Evolutionary conservation across 1,284 basidiomycete genomes (phyloP).

Genomic region (Cystobasidiaceae sp.): DNA sequence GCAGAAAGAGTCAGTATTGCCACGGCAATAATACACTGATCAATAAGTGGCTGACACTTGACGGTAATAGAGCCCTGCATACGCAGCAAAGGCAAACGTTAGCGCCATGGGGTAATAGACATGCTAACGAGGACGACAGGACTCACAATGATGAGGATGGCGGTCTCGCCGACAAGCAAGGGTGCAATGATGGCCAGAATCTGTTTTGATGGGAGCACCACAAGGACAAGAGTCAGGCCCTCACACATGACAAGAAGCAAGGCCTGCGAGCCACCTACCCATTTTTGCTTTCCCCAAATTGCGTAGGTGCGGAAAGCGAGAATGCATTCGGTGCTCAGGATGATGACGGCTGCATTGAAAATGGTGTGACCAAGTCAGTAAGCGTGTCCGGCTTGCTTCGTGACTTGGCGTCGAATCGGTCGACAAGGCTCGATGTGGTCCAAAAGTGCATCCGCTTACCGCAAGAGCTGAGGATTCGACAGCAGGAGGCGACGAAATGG

Average conservation of each 20-base stretch:
- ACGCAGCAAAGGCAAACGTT: not conserved
- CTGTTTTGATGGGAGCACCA: not conserved
- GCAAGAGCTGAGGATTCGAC: no score
- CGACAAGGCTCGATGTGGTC: no score
- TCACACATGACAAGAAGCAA: not conserved
- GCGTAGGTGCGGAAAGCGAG: constrained; percentile 23
- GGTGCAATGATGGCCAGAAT: constrained; percentile 1
- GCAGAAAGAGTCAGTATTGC: not conserved
- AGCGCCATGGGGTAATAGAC: not conserved
- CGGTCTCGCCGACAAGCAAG: constrained; percentile 1
- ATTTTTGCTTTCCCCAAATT: constrained; percentile 9
- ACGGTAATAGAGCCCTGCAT: constrained; percentile 6
- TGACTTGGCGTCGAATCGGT: no score
- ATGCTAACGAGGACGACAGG: not conserved
- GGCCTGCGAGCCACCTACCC: not conserved
- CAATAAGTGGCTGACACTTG: not conserved
- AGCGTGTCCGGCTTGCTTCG: no score
- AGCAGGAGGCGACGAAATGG: no score
- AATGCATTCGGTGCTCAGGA: constrained; percentile 13
- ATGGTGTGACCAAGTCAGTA: no score
- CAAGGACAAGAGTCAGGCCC: not conserved
- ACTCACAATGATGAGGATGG: constrained; percentile 12
- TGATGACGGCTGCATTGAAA: constrained; percentile 15
- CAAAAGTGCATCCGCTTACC: no score
- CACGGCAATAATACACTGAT: not conserved